Evolutionary conservation across 78 protist genomes (phyloP).

Genomic region (Pelomyxa schiedti): DNA sequence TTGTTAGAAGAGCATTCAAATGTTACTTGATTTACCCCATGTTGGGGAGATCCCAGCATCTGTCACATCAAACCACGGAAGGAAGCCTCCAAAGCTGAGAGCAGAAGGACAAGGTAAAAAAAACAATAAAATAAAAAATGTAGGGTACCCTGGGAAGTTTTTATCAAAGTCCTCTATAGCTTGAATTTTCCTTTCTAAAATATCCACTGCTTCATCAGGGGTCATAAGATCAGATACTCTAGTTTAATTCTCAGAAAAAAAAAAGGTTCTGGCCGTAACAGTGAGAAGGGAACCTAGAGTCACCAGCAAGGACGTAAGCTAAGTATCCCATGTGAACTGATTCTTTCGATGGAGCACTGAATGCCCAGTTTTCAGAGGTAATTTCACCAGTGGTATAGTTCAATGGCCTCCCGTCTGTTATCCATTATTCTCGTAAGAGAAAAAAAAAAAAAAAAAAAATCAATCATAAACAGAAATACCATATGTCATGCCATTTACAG

Average conservation of each 20-base stretch:
- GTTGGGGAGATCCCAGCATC: constrained; percentile 18
- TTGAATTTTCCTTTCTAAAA: constrained; percentile 16
- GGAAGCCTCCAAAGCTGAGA: constrained; percentile 44
- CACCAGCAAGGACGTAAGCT: constrained; percentile 3
- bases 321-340: constrained; percentile 24
- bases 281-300: background rate
- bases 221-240: background rate
- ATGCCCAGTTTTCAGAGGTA: too few relatives aligned
- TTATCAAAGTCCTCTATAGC: constrained; percentile 20
- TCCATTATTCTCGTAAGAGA: too few relatives aligned
- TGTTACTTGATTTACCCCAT: constrained; percentile 13
- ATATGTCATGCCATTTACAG: too few relatives aligned
- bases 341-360: constrained; percentile 52
- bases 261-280: constrained; percentile 6
- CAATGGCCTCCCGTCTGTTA: too few relatives aligned
- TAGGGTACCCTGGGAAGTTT: constrained; percentile 34
- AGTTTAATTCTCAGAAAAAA: constrained; percentile 10
- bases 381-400: too few relatives aligned
- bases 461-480: too few relatives aligned
- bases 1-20: constrained; percentile 10
- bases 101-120: background rate
- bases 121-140: background rate
- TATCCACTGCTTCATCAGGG: constrained; percentile 18
- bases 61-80: constrained; percentile 32
- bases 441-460: too few relatives aligned